phyloP scores from a whole-genome alignment of 31 red algal genomes.

The Porphyra umbilicalis region DNA sequence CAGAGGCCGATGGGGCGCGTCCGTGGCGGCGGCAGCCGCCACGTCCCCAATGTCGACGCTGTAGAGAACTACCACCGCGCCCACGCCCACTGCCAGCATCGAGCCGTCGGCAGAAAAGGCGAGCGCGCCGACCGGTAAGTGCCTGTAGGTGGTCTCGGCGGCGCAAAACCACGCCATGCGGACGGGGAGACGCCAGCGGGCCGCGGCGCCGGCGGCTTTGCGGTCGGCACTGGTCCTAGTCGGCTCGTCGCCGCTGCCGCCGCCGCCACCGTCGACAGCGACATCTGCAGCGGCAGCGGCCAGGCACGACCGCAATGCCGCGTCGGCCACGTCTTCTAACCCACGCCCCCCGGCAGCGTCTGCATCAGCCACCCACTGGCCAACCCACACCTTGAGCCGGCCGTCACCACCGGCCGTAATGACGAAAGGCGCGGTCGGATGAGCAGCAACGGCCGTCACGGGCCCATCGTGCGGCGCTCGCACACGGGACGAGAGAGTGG shows the following conservation, averaged over 20 bases:
- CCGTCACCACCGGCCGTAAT: slow-evolving; percentile 33
- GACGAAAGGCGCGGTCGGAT: slow-evolving; percentile 38
- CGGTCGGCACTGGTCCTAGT: too few species aligned
- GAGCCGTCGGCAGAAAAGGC: slow-evolving; percentile 59
- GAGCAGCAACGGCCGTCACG: slow-evolving; percentile 34
- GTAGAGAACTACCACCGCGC: slow-evolving; percentile 38
- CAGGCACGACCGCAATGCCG: not conserved
- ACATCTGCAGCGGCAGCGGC: not conserved
- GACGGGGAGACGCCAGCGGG: not conserved
- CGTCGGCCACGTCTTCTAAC: not conserved
- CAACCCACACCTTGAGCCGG: slow-evolving; percentile 31
- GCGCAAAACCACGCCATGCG: slow-evolving; percentile 29
- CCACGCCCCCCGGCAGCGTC: not conserved
- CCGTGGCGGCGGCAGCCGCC: not conserved
- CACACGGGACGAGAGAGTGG: not conserved
- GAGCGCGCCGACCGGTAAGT: slow-evolving; percentile 12
- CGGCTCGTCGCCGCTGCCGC: too few species aligned
- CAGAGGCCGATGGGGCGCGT: too few species aligned
- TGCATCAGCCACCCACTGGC: not conserved
- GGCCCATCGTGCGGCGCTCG: slow-evolving; percentile 20
- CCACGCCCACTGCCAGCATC: slow-evolving; percentile 23
- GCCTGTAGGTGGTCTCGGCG: slow-evolving; percentile 25
- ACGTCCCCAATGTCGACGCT: slow-evolving; percentile 9
- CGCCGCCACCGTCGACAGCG: not conserved
- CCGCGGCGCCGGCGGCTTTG: not conserved